Evolutionary conservation across 768 basidiomycete genomes (phyloP), one percentile per base, ranked within the genome.

Genomic region (Amanita subjunquillea): DNA sequence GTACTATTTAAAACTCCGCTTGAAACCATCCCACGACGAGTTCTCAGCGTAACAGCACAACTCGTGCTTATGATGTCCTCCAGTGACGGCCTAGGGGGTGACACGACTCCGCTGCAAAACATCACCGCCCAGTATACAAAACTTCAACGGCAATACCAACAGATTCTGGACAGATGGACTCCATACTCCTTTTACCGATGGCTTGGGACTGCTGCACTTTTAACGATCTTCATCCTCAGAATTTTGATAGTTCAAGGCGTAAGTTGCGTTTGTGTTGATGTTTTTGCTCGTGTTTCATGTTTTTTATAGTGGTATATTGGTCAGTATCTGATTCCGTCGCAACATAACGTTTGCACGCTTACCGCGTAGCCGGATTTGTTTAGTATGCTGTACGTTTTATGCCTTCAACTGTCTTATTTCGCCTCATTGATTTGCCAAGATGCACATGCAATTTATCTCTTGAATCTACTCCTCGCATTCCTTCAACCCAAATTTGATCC

Each of bases 401-500:
- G n/a, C 10, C 37, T 37, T 15, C 46, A 43, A 49, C 34, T 41
- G 44, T 40, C 44, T 13, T 50, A 36, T 50, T 52, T 54, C 54
- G 55, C 9, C 58, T 54, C 22, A 39, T 27, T 46, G 5, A 48
- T 10, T 48, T 20, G 27, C 15, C 55, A 54, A 88, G 87, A 95
- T 64, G 94, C 89, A 15, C 85, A 89, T 59, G 93, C 91, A 29
- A 97, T 96, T 59, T 97, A 97, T 70, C 81, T 95, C 56, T 78
- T 97, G 55, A 96, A 99, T 72, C 81, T 99, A 50, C 82, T 99
- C 51, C 79, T 99, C 58, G 95, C 96, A 2, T 99, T 99, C 76
- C 76, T 99, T 15, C 94, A 97, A 73, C 96, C 96, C 32, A 90
- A 87, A 66, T 98, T 99, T 66, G 96, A 99, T 68, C 95, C 96